Conservation (phyloP, 345 rosid genomes). For the Cardamine resedifolia region DNA sequence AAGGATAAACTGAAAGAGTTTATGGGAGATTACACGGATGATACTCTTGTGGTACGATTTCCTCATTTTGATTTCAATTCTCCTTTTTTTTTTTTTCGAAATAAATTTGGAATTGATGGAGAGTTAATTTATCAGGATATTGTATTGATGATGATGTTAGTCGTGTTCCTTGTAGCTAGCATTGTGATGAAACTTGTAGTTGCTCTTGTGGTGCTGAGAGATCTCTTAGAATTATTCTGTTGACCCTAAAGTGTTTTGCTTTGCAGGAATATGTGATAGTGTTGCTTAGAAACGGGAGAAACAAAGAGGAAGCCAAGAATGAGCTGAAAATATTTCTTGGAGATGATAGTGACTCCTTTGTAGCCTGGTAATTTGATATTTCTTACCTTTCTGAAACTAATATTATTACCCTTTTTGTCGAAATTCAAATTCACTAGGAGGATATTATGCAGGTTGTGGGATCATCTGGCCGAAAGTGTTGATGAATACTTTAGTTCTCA, state of each 20-base stretch:
- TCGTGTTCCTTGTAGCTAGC: background rate
- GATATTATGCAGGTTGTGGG: constrained; percentile 81
- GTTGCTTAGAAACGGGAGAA: constrained; percentile 81
- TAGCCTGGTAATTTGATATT: constrained; percentile 58
- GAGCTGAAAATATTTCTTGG: constrained; percentile 92
- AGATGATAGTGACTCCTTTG: constrained; percentile 83
- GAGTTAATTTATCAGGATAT: background rate
- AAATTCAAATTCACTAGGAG: constrained; percentile 1
- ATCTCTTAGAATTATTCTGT: constrained; percentile 1
- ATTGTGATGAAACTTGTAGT: background rate
- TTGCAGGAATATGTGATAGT: constrained; percentile 91
- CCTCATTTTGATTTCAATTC: background rate
- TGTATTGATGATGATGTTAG: background rate
- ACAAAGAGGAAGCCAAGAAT: constrained; percentile 77
- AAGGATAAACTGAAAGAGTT: constrained; percentile 84
- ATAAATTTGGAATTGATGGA: background rate
- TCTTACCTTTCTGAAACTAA: constrained; percentile 9
- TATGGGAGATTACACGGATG: constrained; percentile 98
- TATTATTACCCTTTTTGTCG: background rate
- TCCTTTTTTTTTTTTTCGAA: background rate
- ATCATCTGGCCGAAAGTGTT: constrained; percentile 71
- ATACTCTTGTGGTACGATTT: constrained; percentile 79
- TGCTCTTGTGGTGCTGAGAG: constrained; percentile 7
- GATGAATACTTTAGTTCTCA: constrained; percentile 54
- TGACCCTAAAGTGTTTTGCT: constrained; percentile 25